Base-by-base conservation (phyloP, 73 alveolate genomes). In the Paramecium sexaurelia region DNA sequence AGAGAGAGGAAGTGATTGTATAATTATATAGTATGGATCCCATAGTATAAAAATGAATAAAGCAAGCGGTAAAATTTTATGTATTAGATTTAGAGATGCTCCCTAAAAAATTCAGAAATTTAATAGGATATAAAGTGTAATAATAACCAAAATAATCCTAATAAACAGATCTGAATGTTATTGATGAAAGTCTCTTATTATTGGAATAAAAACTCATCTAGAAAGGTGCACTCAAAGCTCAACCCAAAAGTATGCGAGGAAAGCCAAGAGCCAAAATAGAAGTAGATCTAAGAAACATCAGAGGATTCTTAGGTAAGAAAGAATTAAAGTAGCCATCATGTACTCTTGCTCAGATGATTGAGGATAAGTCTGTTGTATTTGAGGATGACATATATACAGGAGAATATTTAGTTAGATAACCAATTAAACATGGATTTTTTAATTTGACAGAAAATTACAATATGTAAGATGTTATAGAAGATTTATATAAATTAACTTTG, bases 341-440 rank as follows among this genome's bases (percentile, higher is more conserved):
- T 33, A 71, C 68, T 39, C 55, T 88, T 19, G 45, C 56, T 15
- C 22, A 66, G 33, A 26, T 39, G 55, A 78, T 78, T 0, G 90
- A 78, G 13, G 71, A 78, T 41, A 88, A 71, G 43, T 33, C 55
- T 11, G 73, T 88, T 55, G 35, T 88, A 9, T 88, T 88, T 88
- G 94, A 82, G 22, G 94, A 88, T 26, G 94, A 88, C 10, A 82
- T 88, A 10, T 88, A 41, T 43, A 32, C 75, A 61, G 51, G 55
- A 7, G 94, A 88, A 2, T 88, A 68, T 68, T 26, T 88, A 55
- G 55, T 88, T 22, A 75, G 90, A 26, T 45, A 88, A 68, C 94
- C 94, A 6, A 88, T 88, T 29, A 88, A 88, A 43, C 94, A 88
- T 37, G 94, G 94, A 20, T 88, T 68, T 71, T 88, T 88, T 29